Conservation (phyloP, 2,329 filamentous ascomycete species). For the Aspergillus felis region DNA sequence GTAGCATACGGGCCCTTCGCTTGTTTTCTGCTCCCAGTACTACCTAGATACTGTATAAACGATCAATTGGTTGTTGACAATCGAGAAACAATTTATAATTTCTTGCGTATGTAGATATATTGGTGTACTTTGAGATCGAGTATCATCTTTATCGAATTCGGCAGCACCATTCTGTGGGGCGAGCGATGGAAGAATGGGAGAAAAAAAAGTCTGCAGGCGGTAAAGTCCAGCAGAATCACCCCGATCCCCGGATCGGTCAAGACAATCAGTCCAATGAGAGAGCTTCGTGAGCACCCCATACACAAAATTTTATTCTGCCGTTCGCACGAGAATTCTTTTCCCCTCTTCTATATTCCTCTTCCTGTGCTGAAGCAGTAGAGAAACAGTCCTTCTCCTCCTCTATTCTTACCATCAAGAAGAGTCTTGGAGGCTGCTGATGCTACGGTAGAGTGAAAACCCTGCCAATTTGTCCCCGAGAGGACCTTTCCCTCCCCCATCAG, state of each 20-base stretch:
- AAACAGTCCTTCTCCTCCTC: constrained; percentile 8
- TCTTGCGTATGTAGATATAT: not conserved
- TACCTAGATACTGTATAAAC: not conserved
- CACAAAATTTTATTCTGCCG: constrained; percentile 25
- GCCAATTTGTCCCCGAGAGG: constrained; percentile 36
- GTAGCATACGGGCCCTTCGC: not conserved
- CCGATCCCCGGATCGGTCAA: constrained; percentile 19
- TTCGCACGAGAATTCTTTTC: constrained; percentile 13
- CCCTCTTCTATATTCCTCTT: constrained; percentile 18
- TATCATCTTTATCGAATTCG: not conserved
- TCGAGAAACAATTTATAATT: not conserved
- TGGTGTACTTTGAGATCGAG: not conserved
- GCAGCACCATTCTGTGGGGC: not conserved
- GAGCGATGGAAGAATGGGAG: not conserved
- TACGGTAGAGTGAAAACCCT: constrained; percentile 34
- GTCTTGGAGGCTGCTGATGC: constrained; percentile 35
- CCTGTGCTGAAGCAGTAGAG: constrained; percentile 27
- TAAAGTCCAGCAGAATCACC: constrained; percentile 14
- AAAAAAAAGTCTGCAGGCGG: constrained; percentile 18
- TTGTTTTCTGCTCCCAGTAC: not conserved
- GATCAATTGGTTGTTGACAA: not conserved
- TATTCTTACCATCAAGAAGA: constrained; percentile 10
- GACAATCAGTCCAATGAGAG: constrained; percentile 18
- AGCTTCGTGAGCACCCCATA: constrained; percentile 14
- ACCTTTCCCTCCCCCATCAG: constrained; percentile 25